These are phyloP conservation scores for Globisporangium irregulare DNA, from an alignment of 352 stramenopile genomes.

Conservation along the genomic window DNA sequence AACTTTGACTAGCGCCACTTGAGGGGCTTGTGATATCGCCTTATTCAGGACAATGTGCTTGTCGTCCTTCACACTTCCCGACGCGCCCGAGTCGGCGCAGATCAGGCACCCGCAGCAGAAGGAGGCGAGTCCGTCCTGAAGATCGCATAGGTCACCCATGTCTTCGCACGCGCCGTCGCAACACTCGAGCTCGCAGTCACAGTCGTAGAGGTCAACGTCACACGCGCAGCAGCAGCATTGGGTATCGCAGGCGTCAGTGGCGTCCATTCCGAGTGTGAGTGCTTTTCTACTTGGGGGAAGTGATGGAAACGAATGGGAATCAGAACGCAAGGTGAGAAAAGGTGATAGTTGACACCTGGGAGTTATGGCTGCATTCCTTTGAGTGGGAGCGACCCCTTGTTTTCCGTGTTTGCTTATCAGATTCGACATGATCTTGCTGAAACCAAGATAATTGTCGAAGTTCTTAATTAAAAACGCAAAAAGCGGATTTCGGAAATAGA, in stretches of 20 bases:
- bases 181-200: conserved; percentile 11
- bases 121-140: background rate
- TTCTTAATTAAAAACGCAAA: no score
- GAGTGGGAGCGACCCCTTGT: no score
- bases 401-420: no score
- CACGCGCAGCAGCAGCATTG: conserved; percentile 11
- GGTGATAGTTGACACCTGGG: no score
- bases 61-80: background rate
- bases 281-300: no score
- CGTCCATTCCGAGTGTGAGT: conserved; percentile 1
- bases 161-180: conserved; percentile 9
- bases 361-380: no score
- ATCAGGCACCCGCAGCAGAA: conserved; percentile 5
- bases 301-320: no score
- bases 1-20: background rate
- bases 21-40: background rate
- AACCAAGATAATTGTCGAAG: no score
- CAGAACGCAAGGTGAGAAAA: no score
- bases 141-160: background rate
- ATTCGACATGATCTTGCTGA: no score
- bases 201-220: conserved; percentile 8
- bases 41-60: background rate
- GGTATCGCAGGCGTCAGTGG: background rate
- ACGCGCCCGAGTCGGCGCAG: background rate
- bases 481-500: no score